Evolutionary conservation across 83 land plant genomes (phyloP), one percentile per base, ranked within the genome.

Genomic region (Picea engelmannii): DNA sequence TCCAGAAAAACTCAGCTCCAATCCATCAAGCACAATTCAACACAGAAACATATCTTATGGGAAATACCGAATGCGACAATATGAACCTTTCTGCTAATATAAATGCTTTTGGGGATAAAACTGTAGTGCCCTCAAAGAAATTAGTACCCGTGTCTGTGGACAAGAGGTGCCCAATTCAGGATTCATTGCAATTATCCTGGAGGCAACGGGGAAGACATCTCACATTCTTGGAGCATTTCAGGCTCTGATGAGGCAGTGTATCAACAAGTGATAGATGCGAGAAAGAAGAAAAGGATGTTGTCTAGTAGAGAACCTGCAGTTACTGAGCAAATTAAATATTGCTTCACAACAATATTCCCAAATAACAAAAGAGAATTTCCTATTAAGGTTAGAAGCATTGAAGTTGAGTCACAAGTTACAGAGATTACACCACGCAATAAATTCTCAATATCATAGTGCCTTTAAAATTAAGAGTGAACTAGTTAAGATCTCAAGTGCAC

Each of bases 281-380:
- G 84, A 61, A 87, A 82, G 70, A 80, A 87, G 82, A 84, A 82
- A 61, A 84, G 89, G 77, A 87, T 87, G 90, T 70, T 87, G 65
- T 86, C 88, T 2, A 86, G 83, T 25, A 76, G 85, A 42, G 88
- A 86, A 61, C n/a, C n/a, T n/a, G n/a, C n/a, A n/a, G n/a, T n/a
- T n/a, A n/a, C n/a, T n/a, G n/a, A n/a, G n/a, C n/a, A n/a, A n/a
- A n/a, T n/a, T n/a, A n/a, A n/a, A n/a, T n/a, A n/a, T n/a, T n/a
- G n/a, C n/a, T n/a, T n/a, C n/a, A n/a, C n/a, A n/a, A n/a, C n/a
- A n/a, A n/a, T n/a, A n/a, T n/a, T n/a, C n/a, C n/a, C n/a, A n/a
- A n/a, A n/a, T n/a, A n/a, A n/a, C n/a, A n/a, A n/a, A n/a, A n/a
- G n/a, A n/a, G n/a, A n/a, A n/a, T n/a, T n/a, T n/a, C n/a, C n/a